Percentiles rank a stretch among this genome's conserved stretches.
These are phyloP conservation scores for Mallotus repandus DNA, from an alignment of 441 rosid genomes.

Conservation along the genomic window DNA sequence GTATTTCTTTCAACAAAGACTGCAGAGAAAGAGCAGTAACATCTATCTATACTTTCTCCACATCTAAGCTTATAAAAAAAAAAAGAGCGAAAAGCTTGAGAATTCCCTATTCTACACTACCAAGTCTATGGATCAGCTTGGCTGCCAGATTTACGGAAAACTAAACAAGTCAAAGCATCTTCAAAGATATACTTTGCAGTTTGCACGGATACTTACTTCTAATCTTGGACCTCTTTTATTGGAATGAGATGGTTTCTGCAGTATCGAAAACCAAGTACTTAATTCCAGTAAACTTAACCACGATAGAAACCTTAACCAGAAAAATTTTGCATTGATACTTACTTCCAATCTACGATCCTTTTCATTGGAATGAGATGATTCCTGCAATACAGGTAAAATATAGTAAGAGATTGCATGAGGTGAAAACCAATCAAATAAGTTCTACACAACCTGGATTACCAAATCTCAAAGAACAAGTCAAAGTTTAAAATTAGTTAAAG, in stretches of 20 bases:
- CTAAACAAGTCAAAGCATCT: neutral
- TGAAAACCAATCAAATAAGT: neutral
- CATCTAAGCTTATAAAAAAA: neutral
- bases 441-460: too few species aligned
- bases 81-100: too few species aligned
- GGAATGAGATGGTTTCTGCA: conserved; percentile 33
- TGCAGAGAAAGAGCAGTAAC: neutral
- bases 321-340: conserved; percentile 19
- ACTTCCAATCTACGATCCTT: conserved; percentile 55
- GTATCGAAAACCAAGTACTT: neutral
- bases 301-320: neutral
- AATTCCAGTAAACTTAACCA: neutral
- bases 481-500: neutral
- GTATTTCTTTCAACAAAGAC: neutral
- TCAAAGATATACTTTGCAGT: neutral
- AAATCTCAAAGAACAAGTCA: neutral
- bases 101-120: neutral
- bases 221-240: conserved; percentile 42
- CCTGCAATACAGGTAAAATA: conserved; percentile 30
- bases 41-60: neutral
- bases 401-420: neutral
- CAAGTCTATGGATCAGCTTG: neutral
- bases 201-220: conserved; percentile 39
- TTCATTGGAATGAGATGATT: conserved; percentile 16
- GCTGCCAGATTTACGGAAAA: neutral